Base-by-base conservation (phyloP, 208 protist species). In the Crithidia expoeki region DNA sequence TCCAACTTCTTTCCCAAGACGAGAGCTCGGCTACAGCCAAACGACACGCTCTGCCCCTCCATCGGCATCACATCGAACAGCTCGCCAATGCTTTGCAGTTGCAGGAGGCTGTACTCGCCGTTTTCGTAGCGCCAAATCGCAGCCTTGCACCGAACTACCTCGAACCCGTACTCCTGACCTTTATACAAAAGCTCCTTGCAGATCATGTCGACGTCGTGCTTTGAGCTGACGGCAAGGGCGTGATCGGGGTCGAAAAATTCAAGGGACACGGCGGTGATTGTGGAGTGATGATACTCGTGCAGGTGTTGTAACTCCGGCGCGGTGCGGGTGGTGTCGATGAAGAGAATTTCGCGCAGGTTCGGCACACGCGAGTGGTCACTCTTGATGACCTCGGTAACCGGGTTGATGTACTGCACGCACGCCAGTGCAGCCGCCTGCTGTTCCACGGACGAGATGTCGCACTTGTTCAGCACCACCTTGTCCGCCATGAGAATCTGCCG, bases 391-490 rank as follows among this genome's bases (percentile, higher is more conserved):
- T 86, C 68, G 6, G 86, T 88, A 6, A 86, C 60, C 7, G 92
- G 87, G 68, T 97, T 96, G 52, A 96, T 85, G 14, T 44, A 23
- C 28, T 52, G 70, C 32, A 96, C 76, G 25, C 72, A 53, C 25
- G 12, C 64, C 36, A 82, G 34, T 12, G 90, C 86, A 49, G 38
- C 72, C 2, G 32, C 59, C 58, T 90, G 84, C 61, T 94, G 84
- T 44, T 71, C 74, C n/a, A 53, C 81, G 9, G 74, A 83, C 42
- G 83, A 67, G 34, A 97, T 85, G 73, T 98, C 97, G 40, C 88
- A 87, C 81, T 98, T 98, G 81, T 98, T 98, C n/a, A 98, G 68
- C 12, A 98, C 69, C 59, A 98, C 82, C 57, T 90, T 84, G 74
- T 98, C 96, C 4, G 97, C 97, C 66, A 97, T 86, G 6, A 97